Evolutionary conservation across 768 basidiomycete genomes (phyloP), one percentile per base, ranked within the genome.

Genomic region (Mrakia hoshinonis): DNA sequence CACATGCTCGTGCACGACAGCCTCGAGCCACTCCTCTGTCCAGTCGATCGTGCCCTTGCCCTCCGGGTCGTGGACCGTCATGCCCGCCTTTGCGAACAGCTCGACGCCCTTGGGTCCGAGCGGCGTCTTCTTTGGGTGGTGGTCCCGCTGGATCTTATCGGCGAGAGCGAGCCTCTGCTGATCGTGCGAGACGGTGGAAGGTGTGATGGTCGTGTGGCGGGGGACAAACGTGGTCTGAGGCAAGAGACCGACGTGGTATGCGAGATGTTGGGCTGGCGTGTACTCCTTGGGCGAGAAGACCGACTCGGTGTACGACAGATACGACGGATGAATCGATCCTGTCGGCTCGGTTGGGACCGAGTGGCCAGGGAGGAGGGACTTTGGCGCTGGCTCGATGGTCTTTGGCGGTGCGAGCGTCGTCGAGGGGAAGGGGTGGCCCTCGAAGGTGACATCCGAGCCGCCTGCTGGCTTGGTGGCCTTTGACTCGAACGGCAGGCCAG

Each of bases 11-110:
- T 61, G 68, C 12, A 69, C 60, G 48, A 69, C 60, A 3, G 68
- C 61, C 38, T 60, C 5, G 34, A 15, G 34, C n/a, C 49, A 38
- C 15, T 10, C 24, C 38, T 63, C 60, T 18, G 29, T 34, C 69
- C 69, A 70, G 26, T 70, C 69, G 26, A 70, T 62, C 38, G 61
- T 52, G 4, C 69, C 69, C 6, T 51, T n/a, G 31, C 69, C 69
- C 24, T 70, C 49, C 3, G 34, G 38, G 24, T 70, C 69, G 48
- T 29, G 20, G n/a, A 64, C 38, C 61, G 52, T 18, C 36, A 70
- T 22, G 0, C 69, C 69, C 3, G 58, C 61, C 38, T 29, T 38
- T 9, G 22, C 49, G 49, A 70, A 70, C n/a, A 63, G 26, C 24
- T 2, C 69, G 22, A 36, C 58, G 15, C 31, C 58, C 34, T 34